These are phyloP conservation scores for Eucalyptus sp. DNA, from an alignment of 345 rosid genomes.

Conservation along the genomic window DNA sequence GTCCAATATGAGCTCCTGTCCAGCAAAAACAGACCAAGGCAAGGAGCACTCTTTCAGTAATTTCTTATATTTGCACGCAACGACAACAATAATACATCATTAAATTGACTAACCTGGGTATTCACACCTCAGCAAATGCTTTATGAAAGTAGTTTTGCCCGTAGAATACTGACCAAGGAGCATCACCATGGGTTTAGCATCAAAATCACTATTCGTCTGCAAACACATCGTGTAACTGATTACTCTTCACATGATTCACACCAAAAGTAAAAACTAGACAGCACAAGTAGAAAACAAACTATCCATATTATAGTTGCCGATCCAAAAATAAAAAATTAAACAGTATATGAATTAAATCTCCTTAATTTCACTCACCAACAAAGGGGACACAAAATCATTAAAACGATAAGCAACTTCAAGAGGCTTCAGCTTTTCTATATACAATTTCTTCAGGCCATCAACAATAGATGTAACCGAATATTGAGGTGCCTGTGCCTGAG, in stretches of 20 bases:
- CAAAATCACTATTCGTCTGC: conserved; percentile 86
- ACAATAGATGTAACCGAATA: conserved; percentile 70
- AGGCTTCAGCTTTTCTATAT: conserved; percentile 82
- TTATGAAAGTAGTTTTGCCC: conserved; percentile 90
- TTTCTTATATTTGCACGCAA: neutral
- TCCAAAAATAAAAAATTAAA: neutral
- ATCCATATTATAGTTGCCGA: neutral
- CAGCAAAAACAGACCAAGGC: neutral
- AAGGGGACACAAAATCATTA: conserved; percentile 85
- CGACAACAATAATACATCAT: neutral
- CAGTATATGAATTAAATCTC: neutral
- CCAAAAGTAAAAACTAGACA: neutral
- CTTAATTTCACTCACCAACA: conserved; percentile 39
- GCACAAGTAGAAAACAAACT: neutral
- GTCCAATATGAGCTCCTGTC: conserved; percentile 95
- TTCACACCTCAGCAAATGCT: conserved; percentile 69
- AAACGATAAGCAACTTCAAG: conserved; percentile 70
- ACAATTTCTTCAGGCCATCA: conserved; percentile 83
- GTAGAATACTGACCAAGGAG: conserved; percentile 96
- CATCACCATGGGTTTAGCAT: conserved; percentile 97
- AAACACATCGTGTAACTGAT: neutral
- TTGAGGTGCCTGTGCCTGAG: conserved; percentile 26
- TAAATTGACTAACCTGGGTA: conserved; percentile 55
- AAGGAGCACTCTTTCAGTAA: neutral
- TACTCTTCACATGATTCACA: neutral